Base-by-base conservation (phyloP, 2,329 filamentous ascomycete genomes). In the Pyrenophora graminea region DNA sequence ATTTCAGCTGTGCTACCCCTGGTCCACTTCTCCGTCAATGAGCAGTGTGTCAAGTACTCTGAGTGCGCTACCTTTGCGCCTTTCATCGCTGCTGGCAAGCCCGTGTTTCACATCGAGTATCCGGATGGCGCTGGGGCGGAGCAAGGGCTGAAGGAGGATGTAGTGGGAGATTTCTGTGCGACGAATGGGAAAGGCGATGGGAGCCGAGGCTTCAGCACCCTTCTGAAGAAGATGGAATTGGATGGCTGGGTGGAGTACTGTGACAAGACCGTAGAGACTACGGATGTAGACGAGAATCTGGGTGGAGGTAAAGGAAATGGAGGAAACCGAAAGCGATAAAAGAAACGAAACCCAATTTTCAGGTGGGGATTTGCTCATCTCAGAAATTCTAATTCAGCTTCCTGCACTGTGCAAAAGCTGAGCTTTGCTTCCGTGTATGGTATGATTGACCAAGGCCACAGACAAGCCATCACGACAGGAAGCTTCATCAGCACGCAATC, bases 51-150 rank as follows among this genome's bases (percentile, higher is more conserved):
- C 13, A 61, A 85, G 66, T 83, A 82, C 60, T 52, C 73, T 4
- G 85, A 89, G 67, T 89, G 86, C 64, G 72, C 74, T 31, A 78
- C 72, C 1, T 89, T 84, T 66, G 70, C 74, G 2, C 70, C 79
- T 3, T 89, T 89, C 63, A 79, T 86, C 48, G 62, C 78, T 8
- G 80, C 79, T 5, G 76, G 78, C 27, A 89, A 89, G 69, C 86
- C 87, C 1, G 86, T 90, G 27, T 89, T 89, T 67, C 83, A 89
- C 66, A 87, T 90, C 56, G 87, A 90, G 73, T 90, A 90, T 63
- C 85, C 85, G 2, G 75, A 80, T 37, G 78, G 76, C 7, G 79
- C 78, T 6, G 66, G 66, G 10, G 45, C 49, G 1, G 15, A 50
- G 10, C 53, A 69, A 6, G 64, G 71, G 7, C 68, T 67, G 6